These are phyloP conservation scores for Mycena capillaripes DNA, from an alignment of 768 basidiomycete genomes.

Conservation along the genomic window DNA sequence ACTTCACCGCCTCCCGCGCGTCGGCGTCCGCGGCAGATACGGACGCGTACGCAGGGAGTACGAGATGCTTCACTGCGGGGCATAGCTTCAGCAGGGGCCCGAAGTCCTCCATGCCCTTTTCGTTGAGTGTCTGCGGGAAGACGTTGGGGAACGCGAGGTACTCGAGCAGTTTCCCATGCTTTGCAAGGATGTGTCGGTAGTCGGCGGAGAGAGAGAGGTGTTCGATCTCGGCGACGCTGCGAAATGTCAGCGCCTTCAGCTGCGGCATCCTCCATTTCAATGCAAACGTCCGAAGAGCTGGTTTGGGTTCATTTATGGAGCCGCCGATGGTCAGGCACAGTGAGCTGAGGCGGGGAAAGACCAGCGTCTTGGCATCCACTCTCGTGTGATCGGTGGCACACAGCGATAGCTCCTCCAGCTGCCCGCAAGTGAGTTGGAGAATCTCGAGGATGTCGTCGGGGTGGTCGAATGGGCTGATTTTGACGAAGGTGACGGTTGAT, in stretches of 20 bases:
- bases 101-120: background rate
- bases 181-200: background rate
- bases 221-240: background rate
- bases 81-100: background rate
- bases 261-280: background rate
- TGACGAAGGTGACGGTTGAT: background rate
- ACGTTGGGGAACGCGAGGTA: slow-evolving; percentile 16
- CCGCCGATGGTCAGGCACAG: background rate
- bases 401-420: background rate
- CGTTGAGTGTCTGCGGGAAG: background rate
- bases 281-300: background rate
- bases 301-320: too few species aligned
- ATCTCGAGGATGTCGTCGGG: background rate
- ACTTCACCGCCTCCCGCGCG: background rate
- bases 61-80: background rate
- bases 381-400: background rate
- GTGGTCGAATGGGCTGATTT: background rate
- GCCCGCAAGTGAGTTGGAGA: background rate
- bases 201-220: background rate
- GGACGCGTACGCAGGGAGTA: background rate
- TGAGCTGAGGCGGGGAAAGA: background rate
- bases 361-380: background rate
- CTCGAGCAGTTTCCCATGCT: background rate
- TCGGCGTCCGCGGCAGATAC: background rate
- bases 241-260: background rate